phyloP scores from a whole-genome alignment of 169 alveolate genomes.

The Cryptosporidium ubiquitum region DNA sequence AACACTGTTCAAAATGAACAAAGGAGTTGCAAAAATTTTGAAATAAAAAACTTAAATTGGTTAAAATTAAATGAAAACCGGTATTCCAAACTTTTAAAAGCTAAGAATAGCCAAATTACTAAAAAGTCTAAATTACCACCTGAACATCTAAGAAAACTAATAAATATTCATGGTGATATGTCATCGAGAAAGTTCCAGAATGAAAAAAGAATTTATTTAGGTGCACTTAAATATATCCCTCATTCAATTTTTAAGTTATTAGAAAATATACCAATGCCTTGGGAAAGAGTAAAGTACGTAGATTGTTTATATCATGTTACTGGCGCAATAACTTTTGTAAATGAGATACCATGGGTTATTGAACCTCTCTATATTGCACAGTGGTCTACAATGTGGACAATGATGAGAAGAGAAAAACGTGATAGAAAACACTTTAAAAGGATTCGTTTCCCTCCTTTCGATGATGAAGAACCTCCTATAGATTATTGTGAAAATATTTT shows the following conservation, averaged over 20 bases:
- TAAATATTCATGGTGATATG: conserved; percentile 98
- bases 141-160: conserved; percentile 97
- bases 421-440: conserved; percentile 99
- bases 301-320: conserved; percentile 97
- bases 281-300: conserved; percentile 97
- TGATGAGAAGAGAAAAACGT: conserved; percentile 99
- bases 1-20: neutral
- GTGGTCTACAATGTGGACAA: conserved; percentile 99
- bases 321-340: conserved; percentile 99
- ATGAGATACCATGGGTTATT: conserved; percentile 98
- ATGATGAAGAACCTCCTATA: conserved; percentile 99
- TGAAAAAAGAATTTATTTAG: conserved; percentile 95
- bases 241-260: conserved; percentile 99
- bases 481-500: conserved; percentile 98
- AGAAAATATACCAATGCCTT: conserved; percentile 99
- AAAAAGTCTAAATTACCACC: conserved; percentile 94
- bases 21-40: neutral
- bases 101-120: neutral
- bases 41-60: conserved; percentile 18
- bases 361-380: conserved; percentile 99
- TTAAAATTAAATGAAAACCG: conserved; percentile 7
- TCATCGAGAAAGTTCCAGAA: conserved; percentile 96
- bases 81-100: neutral
- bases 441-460: conserved; percentile 99
- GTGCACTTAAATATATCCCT: conserved; percentile 99